Conservation (phyloP, 345 rosid genomes). For the Brassica carinata region DNA sequence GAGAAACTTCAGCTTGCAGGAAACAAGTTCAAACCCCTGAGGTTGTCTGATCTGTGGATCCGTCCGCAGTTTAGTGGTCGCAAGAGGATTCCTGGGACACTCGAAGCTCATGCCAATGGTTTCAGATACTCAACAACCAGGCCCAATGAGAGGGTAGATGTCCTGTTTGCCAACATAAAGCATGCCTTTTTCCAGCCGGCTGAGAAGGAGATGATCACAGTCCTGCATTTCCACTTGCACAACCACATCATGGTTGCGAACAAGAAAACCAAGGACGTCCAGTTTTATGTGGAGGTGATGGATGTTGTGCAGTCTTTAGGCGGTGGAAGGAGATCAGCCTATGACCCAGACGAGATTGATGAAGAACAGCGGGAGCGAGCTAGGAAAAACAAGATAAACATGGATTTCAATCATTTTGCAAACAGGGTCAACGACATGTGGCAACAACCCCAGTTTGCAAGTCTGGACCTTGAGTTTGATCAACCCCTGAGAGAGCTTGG, state of each 20-base stretch:
- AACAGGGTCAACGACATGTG: too few relatives aligned
- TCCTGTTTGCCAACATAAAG: conserved; percentile 82
- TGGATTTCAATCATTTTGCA: conserved; percentile 84
- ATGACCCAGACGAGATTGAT: conserved; percentile 95
- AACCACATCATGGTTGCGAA: conserved; percentile 97
- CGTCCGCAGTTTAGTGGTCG: conserved; percentile 90
- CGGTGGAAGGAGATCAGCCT: conserved; percentile 83
- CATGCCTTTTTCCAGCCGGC: conserved; percentile 97
- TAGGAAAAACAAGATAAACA: conserved; percentile 82
- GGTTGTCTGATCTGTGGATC: conserved; percentile 79
- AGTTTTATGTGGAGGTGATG: conserved; percentile 91
- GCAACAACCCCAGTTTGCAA: too few relatives aligned
- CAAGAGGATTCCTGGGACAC: conserved; percentile 81
- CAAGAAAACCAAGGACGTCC: conserved; percentile 93
- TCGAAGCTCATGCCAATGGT: conserved; percentile 87
- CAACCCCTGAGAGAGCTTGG: conserved; percentile 94
- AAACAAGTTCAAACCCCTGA: conserved; percentile 87
- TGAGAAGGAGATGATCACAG: conserved; percentile 89
- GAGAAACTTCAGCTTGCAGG: conserved; percentile 83
- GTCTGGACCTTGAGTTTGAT: conserved; percentile 79
- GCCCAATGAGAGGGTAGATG: conserved; percentile 79
- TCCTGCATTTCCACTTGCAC: conserved; percentile 84
- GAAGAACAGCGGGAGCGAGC: conserved; percentile 92
- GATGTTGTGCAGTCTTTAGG: conserved; percentile 88
- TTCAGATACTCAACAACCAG: conserved; percentile 79